Base-by-base conservation (phyloP, 1,139 yeast genomes). In the Pichia terricola region DNA sequence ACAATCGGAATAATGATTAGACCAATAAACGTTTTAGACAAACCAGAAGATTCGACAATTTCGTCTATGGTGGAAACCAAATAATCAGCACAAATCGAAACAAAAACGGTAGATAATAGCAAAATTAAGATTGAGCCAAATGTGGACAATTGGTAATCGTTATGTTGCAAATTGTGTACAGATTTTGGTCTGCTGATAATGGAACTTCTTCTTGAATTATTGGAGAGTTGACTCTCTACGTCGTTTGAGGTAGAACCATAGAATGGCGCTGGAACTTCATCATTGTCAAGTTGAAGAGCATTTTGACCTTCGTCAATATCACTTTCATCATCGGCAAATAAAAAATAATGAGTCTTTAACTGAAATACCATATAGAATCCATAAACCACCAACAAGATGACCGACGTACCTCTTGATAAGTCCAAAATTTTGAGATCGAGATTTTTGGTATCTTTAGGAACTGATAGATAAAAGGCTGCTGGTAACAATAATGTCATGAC, bases 11-110 rank as follows among this genome's bases (percentile, higher is more conserved):
- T 81, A 41, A 91, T 79, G 55, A 91, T 83, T 53, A 91, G 72
- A 63, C 98, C 98, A 56, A 91, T 87, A 59, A 91, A 91, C 0
- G 97, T 89, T 72, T 89, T 91, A 41, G 95, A 84, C 51, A 91
- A 71, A 4, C 96, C 96, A 3, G 95, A 78, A 37, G 78, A 67
- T 50, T 70, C 84, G 36, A 91, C 98, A 51, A 91, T 79, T 48
- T 76, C 81, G 65, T 91, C 97, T 56, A 91, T 91, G 31, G 96
- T 81, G 34, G 89, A 94, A 45, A 91, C 98, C 53, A 91, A 73
- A 64, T 77, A 85, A 64, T 91, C 98, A 5, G 98, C 98, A 64
- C 94, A 86, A 50, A 86, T 64, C 2, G 97, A 84, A 11, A 94
- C 96, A 38, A 85, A 60, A n/a, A 88, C 49, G 0, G 98, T 91